Evolutionary conservation across 768 basidiomycete genomes (phyloP).

Genomic region (Phaeotremella skinneri): DNA sequence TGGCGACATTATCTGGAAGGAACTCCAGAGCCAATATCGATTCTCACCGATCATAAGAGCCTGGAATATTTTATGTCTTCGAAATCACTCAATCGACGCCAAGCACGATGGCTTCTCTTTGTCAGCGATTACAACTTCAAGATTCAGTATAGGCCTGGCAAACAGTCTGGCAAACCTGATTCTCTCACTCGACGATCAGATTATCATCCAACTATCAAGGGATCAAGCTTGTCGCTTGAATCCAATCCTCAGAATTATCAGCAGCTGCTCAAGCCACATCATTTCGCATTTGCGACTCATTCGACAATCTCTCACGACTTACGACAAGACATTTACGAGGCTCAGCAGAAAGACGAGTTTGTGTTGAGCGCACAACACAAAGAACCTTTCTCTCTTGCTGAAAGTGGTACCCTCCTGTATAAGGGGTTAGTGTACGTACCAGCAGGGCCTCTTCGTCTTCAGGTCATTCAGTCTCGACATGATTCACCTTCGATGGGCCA

Average conservation of each 20-base stretch:
- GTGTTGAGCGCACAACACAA: neutral
- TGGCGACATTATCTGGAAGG: conserved; percentile 20
- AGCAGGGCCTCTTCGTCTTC: conserved; percentile 33
- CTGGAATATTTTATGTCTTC: conserved; percentile 31
- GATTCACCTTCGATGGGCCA: conserved; percentile 55
- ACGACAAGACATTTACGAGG: neutral
- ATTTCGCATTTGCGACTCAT: neutral
- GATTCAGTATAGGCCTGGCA: conserved; percentile 18
- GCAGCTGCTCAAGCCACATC: neutral
- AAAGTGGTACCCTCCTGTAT: conserved; percentile 27
- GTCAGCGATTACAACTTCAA: conserved; percentile 19
- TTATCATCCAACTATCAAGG: too few species aligned
- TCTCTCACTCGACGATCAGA: conserved; percentile 18
- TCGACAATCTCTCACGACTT: neutral
- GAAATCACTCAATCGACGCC: conserved; percentile 53
- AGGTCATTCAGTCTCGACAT: conserved; percentile 48
- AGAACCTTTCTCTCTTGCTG: neutral
- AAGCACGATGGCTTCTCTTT: conserved; percentile 54
- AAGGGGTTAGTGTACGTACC: conserved; percentile 46
- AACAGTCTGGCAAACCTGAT: conserved; percentile 9
- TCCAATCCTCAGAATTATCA: neutral
- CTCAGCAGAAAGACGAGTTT: neutral
- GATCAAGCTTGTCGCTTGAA: neutral
- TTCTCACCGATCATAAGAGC: conserved; percentile 16
- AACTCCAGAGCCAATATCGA: neutral